phyloP scores from a whole-genome alignment of 208 protist genomes.

The Leishmania tarentolae region DNA sequence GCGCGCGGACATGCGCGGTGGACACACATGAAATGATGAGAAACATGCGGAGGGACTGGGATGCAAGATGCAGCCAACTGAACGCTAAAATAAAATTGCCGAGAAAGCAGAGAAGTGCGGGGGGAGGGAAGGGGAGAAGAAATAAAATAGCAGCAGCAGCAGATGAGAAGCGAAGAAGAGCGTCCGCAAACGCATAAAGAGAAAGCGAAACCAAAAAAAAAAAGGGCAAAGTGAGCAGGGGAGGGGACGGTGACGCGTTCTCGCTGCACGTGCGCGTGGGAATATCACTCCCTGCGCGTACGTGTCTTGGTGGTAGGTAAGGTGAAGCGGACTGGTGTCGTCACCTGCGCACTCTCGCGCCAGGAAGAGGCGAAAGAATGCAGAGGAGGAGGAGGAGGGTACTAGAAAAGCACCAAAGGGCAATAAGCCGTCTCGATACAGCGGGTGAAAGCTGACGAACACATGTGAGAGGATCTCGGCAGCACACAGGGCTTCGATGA shows the following conservation, averaged over 20 bases:
- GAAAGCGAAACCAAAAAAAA: not conserved
- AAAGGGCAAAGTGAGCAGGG: not conserved
- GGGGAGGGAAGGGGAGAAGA: not conserved
- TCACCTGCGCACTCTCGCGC: not conserved
- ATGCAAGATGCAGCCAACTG: not conserved
- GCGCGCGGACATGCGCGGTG: not conserved
- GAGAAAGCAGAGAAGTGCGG: not conserved
- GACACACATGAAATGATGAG: not conserved
- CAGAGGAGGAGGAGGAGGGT: not conserved
- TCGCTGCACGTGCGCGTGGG: not conserved
- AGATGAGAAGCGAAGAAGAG: not conserved
- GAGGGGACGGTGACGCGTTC: not conserved
- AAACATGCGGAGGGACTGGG: not conserved
- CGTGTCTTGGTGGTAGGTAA: not conserved
- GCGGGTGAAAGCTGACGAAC: not conserved
- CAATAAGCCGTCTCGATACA: not conserved
- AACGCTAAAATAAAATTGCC: not conserved
- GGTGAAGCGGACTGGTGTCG: not conserved
- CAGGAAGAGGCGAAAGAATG: not conserved
- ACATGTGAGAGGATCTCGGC: not conserved
- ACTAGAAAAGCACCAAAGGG: not conserved
- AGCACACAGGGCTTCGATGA: not conserved
- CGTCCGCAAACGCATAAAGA: not conserved
- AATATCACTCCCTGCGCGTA: not conserved
- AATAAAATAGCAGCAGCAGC: not conserved